Base-by-base conservation (phyloP, 306 rosid genomes). In the Trichosanthes cucumerina region DNA sequence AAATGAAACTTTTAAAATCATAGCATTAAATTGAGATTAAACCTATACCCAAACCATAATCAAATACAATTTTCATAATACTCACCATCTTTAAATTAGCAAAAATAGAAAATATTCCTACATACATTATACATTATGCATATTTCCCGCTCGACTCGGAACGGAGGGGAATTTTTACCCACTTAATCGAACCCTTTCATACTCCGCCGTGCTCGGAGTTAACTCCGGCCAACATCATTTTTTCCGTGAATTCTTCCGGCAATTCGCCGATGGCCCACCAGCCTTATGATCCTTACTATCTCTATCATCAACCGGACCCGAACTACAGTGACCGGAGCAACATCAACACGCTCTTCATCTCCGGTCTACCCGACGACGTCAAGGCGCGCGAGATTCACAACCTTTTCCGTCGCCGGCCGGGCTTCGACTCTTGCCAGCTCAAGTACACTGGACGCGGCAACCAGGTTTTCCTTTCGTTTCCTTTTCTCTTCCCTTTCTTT, bases 321-420 rank as follows among this genome's bases (percentile, higher is more conserved):
- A 81, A 54, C 34, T 70, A 71, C 80, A 73, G 85, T 54, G 93
- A 89, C 63, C 89, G 91, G 79, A 85, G 86, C 83, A 75, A 78
- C 78, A 91, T 95, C 81, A 92, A 92, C 83, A 92, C 98, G 24
- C 96, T 95, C 74, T 95, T 95, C 87, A 89, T 95, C 72, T 95
- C 98, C 5, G 98, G 98, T 39, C 93, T 95, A 80, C 98, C 98
- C 1, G 98, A 92, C 87, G 98, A 95, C 81, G 86, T 95, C 26
- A 92, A 87, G 88, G 89, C 97, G 78, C 98, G 97, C 77, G 98
- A 95, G 84, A 95, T 95, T 73, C 96, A 95, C 84, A 95, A 95
- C 89, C 98, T 95, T 75, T 95, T 95, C 81, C 96, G 98, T 78
- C 95, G 98, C 5, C 91, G 97, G 2, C 96, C 92, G 1, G 98